phyloP scores from a whole-genome alignment of 1,139 yeast species.

The Kodamaea alishanica region DNA sequence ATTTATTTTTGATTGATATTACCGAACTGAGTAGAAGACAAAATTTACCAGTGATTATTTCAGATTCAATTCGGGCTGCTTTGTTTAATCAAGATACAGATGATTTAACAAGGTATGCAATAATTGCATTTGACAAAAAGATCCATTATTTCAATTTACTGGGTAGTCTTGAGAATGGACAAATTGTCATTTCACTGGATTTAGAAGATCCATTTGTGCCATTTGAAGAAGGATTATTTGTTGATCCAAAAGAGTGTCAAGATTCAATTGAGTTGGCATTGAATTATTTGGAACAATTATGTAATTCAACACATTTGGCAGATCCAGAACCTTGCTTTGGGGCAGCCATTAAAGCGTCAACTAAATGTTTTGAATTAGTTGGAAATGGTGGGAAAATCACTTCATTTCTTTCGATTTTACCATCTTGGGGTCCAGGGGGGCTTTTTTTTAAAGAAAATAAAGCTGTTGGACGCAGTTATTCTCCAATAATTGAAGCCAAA shows the following conservation, averaged over 20 bases:
- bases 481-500: constrained; percentile 53
- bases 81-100: constrained; percentile 31
- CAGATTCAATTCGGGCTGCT: constrained; percentile 68
- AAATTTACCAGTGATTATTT: constrained; percentile 61
- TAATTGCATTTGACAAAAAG: constrained; percentile 72
- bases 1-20: constrained; percentile 76
- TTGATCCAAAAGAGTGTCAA: constrained; percentile 66
- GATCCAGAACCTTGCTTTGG: constrained; percentile 77
- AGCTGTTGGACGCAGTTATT: constrained; percentile 32
- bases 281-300: constrained; percentile 48
- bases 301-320: constrained; percentile 30
- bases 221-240: constrained; percentile 72
- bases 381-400: constrained; percentile 89
- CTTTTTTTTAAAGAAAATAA: constrained; percentile 51
- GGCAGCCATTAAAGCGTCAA: constrained; percentile 70
- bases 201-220: constrained; percentile 83
- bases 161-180: constrained; percentile 53
- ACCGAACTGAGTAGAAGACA: constrained; percentile 59
- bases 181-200: constrained; percentile 67
- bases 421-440: constrained; percentile 85
- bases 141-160: constrained; percentile 73
- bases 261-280: constrained; percentile 65
- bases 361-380: constrained; percentile 54
- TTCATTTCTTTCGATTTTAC: constrained; percentile 63
- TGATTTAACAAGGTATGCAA: constrained; percentile 50